Evolutionary conservation across 768 basidiomycete species (phyloP).

Genomic region (Wakefieldia striispora): DNA sequence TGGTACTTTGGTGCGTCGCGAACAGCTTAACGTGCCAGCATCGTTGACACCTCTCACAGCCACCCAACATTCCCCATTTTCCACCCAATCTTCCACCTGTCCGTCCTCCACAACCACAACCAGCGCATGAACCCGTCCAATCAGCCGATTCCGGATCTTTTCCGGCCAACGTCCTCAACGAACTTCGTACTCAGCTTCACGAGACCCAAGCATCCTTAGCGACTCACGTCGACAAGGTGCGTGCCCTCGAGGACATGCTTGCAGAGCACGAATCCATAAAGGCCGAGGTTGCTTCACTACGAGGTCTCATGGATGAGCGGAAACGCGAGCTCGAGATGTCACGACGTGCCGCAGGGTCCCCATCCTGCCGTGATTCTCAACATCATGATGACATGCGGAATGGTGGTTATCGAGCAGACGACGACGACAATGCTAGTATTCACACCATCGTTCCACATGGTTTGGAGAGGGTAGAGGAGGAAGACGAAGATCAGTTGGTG

Average conservation of each 20-base stretch:
- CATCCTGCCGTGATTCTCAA: slow-evolving; percentile 22
- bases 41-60: slow-evolving; percentile 38
- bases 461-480: slow-evolving; percentile 71
- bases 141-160: slow-evolving; percentile 25
- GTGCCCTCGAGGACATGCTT: slow-evolving; percentile 76
- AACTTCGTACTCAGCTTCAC: slow-evolving; percentile 78
- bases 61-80: slow-evolving; percentile 58
- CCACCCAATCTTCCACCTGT: slow-evolving; percentile 68
- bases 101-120: slow-evolving; percentile 37
- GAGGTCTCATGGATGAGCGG: slow-evolving; percentile 69
- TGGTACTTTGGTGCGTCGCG: slow-evolving; percentile 65
- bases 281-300: slow-evolving; percentile 68
- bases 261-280: slow-evolving; percentile 84
- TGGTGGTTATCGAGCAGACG: slow-evolving; percentile 43
- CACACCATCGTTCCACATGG: slow-evolving; percentile 68
- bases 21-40: not conserved
- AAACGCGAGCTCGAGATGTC: slow-evolving; percentile 46
- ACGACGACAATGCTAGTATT: slow-evolving; percentile 72
- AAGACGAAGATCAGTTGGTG: slow-evolving; percentile 59
- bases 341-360: slow-evolving; percentile 21
- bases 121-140: slow-evolving; percentile 26
- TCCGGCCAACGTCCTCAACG: slow-evolving; percentile 39
- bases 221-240: slow-evolving; percentile 78
- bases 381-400: slow-evolving; percentile 17
- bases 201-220: slow-evolving; percentile 81